Conservation (phyloP, 2,329 filamentous ascomycete genomes). For the Curvularia spicifera region DNA sequence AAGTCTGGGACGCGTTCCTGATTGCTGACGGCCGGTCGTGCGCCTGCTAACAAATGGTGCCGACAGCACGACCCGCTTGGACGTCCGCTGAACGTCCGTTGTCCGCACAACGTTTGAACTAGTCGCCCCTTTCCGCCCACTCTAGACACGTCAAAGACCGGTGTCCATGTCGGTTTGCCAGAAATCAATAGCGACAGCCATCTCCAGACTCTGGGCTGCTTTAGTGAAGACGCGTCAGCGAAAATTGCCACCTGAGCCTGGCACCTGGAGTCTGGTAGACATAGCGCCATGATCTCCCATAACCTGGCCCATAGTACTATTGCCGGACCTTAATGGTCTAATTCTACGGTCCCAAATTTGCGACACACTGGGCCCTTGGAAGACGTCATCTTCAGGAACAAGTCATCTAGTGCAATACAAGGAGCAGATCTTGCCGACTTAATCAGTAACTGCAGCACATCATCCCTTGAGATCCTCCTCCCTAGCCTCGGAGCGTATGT, state of each 20-base stretch:
- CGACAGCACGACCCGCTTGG: not conserved
- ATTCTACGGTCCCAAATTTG: constrained; percentile 15
- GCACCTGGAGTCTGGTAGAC: not conserved
- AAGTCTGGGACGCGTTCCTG: not conserved
- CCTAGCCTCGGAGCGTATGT: not conserved
- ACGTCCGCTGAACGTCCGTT: not conserved
- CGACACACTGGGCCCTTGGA: constrained; percentile 9
- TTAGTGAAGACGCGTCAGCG: not conserved
- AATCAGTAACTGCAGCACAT: not conserved
- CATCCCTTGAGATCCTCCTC: not conserved
- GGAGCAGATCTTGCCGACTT: not conserved
- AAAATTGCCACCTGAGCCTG: not conserved
- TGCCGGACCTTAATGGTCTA: constrained; percentile 1
- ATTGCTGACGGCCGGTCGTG: not conserved
- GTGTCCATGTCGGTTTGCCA: not conserved
- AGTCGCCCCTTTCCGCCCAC: not conserved
- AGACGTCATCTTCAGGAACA: constrained; percentile 9
- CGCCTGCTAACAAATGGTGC: not conserved
- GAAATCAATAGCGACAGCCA: not conserved
- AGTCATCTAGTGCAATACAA: constrained; percentile 9
- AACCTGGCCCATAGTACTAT: constrained; percentile 9
- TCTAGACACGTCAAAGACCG: not conserved
- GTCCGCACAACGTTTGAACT: not conserved
- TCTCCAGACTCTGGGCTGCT: not conserved
- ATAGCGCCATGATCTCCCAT: constrained; percentile 7